Evolutionary conservation across 495 filamentous ascomycete genomes (phyloP).

Genomic region (Penicillium roqueforti): DNA sequence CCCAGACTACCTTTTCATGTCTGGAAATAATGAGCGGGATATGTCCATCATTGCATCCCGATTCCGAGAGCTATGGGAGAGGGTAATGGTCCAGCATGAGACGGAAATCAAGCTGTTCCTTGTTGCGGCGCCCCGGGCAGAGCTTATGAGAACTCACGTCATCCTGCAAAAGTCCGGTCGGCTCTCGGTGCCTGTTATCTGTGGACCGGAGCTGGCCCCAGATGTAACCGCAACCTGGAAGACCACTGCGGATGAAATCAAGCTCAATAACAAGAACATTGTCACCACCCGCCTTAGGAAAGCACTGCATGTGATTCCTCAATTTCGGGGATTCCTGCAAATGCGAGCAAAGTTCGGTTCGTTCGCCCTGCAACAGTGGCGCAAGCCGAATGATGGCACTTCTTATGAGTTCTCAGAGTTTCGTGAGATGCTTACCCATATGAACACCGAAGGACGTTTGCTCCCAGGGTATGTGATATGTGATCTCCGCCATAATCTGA

Average conservation of each 20-base stretch:
- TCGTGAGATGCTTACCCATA: background rate
- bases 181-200: background rate
- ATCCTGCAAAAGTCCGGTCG: background rate
- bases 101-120: conserved; percentile 4
- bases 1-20: background rate
- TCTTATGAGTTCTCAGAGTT: conserved; percentile 2
- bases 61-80: background rate
- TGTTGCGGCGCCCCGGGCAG: background rate
- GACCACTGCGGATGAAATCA: background rate
- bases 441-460: background rate
- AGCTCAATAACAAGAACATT: background rate
- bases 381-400: background rate
- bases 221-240: background rate
- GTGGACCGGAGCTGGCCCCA: background rate
- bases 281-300: background rate
- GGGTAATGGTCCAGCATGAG: background rate
- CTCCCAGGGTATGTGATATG: conserved; percentile 2
- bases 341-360: conserved; percentile 8
- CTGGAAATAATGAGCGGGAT: background rate
- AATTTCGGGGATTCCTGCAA: background rate
- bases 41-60: background rate
- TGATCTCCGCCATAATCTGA: background rate
- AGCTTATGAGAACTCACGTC: background rate
- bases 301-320: background rate
- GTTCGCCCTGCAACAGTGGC: background rate